These are phyloP conservation scores for Gynochthodes officinalis DNA, from an alignment of 257 asterid species.

Conservation along the genomic window DNA sequence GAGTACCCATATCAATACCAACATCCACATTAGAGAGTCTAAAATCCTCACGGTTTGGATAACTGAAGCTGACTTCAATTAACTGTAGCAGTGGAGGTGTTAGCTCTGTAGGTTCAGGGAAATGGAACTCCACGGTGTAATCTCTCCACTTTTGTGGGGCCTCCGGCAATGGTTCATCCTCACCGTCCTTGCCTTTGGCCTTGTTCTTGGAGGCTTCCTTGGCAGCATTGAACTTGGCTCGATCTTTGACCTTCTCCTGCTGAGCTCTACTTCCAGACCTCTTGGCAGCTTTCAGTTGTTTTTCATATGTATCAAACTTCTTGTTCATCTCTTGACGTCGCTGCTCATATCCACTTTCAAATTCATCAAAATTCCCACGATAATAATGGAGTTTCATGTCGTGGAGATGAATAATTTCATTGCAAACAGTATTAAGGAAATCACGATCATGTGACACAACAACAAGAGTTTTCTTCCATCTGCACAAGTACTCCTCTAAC, in stretches of 20 bases:
- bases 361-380: constrained; percentile 28
- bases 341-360: constrained; percentile 32
- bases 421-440: constrained; percentile 33
- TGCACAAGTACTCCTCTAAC: constrained; percentile 37
- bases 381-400: constrained; percentile 33
- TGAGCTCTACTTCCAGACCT: constrained; percentile 24
- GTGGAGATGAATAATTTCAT: constrained; percentile 28
- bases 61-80: constrained; percentile 33
- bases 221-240: constrained; percentile 24
- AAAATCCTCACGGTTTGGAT: constrained; percentile 28
- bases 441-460: constrained; percentile 37
- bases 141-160: constrained; percentile 34
- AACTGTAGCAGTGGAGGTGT: constrained; percentile 28
- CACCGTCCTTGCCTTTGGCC: constrained; percentile 26
- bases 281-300: constrained; percentile 32
- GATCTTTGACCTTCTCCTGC: constrained; percentile 29
- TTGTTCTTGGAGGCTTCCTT: constrained; percentile 25
- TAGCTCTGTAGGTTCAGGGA: constrained; percentile 31
- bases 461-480: constrained; percentile 39
- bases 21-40: constrained; percentile 28
- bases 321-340: constrained; percentile 31
- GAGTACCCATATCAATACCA: constrained; percentile 31
- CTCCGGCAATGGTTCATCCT: constrained; percentile 19
- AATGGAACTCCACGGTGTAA: constrained; percentile 32
- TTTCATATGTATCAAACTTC: constrained; percentile 24